phyloP scores from a whole-genome alignment of 2,329 filamentous ascomycete species.

The Hortaea werneckii region DNA sequence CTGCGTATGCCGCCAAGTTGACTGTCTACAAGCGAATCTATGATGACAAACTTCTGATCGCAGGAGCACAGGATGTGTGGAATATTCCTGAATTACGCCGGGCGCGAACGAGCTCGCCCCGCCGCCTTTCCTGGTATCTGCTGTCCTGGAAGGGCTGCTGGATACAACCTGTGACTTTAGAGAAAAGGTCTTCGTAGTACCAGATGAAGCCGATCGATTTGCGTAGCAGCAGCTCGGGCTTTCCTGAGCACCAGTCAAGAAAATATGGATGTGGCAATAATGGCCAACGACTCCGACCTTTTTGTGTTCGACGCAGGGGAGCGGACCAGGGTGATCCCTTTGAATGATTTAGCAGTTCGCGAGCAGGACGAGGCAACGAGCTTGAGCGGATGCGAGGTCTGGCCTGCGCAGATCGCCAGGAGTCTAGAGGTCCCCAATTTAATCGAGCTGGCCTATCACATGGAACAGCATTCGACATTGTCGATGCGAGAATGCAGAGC shows the following conservation, averaged over 20 bases:
- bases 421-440: conserved; percentile 34
- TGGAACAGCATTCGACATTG: conserved; percentile 24
- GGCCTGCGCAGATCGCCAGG: conserved; percentile 35
- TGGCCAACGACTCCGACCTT: conserved; percentile 84
- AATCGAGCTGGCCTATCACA: conserved; percentile 31
- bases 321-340: conserved; percentile 54
- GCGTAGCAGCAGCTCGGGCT: conserved; percentile 53
- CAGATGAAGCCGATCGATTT: conserved; percentile 79
- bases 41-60: conserved; percentile 11
- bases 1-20: conserved; percentile 48
- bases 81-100: neutral
- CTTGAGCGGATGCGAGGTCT: conserved; percentile 25
- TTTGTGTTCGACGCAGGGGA: conserved; percentile 60
- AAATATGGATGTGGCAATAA: conserved; percentile 35
- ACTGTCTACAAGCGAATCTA: conserved; percentile 34
- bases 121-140: conserved; percentile 64
- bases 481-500: conserved; percentile 14
- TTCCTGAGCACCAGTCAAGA: conserved; percentile 27
- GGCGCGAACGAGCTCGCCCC: conserved; percentile 34
- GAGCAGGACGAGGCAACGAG: neutral
- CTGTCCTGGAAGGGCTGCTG: conserved; percentile 61
- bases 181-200: conserved; percentile 49
- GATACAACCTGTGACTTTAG: conserved; percentile 26
- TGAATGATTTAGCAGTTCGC: conserved; percentile 32
- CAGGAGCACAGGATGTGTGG: neutral